Evolutionary conservation across 192 early-diverging fungal genomes (phyloP), one percentile per base, ranked within the genome.

Genomic region (Spinellus fusiger): DNA sequence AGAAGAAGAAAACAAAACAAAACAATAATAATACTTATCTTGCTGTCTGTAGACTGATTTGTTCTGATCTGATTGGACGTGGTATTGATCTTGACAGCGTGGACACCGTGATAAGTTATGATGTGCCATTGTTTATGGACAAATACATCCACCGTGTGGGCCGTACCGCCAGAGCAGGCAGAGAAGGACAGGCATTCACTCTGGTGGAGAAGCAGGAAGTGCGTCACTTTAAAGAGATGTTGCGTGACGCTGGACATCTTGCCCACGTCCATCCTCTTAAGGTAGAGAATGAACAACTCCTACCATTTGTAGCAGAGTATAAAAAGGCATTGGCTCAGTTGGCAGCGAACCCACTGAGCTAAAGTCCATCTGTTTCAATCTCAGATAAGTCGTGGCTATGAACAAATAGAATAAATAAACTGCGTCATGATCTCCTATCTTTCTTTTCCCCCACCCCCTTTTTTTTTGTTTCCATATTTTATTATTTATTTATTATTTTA

Each of bases 111-210:
- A 81, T 98, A 49, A 90, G 90, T 65, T 93, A 94, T 73, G 95
- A 98, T 60, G 80, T 87, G 29, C 91, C 94, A 16, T 66, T 77
- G 9, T 84, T 89, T 33, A 87, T 91, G 80, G 82, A 85, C 59
- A 85, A 86, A 68, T 98, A 96, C 62, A 82, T 94, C n/a, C 95
- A 98, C 62, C 84, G 95, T 56, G 89, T 94, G 0, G 95, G 95
- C 5, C 80, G 95, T 58, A 93, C 93, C 2, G 94, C 92, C 12
- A 83, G 94, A 62, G 93, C 94, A 5, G 94, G 92, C 7, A 74
- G 88, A 23, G 73, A 82, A n/a, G 94, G 94, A 26, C 67, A 75
- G 5, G 91, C 91, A 0, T 90, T 87, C 52, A 88, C 89, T 3
- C 60, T 92, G 29, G 81, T 90, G 2, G 90, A 83, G 33, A 71